Evolutionary conservation across 1,284 basidiomycete species (phyloP), one percentile per base, ranked within the genome.

Genomic region (Microbotryum saponariae): DNA sequence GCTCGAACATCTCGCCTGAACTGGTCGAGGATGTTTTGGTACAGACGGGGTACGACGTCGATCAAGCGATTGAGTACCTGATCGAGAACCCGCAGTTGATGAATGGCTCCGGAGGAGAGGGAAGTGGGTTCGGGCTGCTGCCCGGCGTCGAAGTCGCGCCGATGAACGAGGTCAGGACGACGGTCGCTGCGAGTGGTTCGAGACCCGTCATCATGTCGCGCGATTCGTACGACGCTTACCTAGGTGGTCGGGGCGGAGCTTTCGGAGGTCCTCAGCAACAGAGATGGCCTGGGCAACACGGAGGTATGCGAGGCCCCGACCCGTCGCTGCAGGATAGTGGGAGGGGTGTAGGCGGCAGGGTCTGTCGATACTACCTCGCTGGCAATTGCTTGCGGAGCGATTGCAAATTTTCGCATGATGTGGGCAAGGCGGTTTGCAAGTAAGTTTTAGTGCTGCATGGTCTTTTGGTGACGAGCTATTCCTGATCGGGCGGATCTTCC

Each of bases 381-480:
- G 96, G 96, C 21, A 93, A 97, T 76, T 98, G 94, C 74, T 79
- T 97, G 59, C 79, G 94, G 56, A 89, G 91, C 56, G 94, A 99
- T 77, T 98, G 96, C 78, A 85, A 93, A 63, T 99, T 97, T 79
- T 76, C 74, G 37, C 77, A 78, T 60, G 76, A 78, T 48, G 68
- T 77, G 16, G 73, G 74, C 56, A 74, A 74, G 47, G 70, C 70
- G 23, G 69, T 71, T 0, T 71, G 70, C 70, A 94, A 90, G 91
- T 91, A 66, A 72, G 82, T 73, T 56, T 61, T 6, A 6, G n/a
- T 31, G 23, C 31, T 50, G 51, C n/a, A 54, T 31, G n/a, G 7
- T 16, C 37, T 25, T 42, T 16, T 42, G 37, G 16, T 42, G 37
- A 42, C 12, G 2, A 4, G 23, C n/a, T 29, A n/a, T 33, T 23